phyloP scores from a whole-genome alignment of 192 early-diverging fungal species.

The Coemansia sp. region DNA sequence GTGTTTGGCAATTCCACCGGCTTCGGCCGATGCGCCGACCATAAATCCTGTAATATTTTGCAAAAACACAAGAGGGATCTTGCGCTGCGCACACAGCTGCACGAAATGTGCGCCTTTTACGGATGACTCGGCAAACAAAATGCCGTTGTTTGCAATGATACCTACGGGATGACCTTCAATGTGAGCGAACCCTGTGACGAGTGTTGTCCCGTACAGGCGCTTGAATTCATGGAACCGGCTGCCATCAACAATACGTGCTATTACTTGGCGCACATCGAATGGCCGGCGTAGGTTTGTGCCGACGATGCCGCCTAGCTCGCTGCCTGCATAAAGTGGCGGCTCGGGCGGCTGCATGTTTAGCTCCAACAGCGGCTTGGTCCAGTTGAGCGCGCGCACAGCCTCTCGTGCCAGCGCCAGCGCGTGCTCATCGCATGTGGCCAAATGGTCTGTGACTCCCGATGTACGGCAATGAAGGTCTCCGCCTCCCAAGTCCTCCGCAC shows the following conservation, averaged over 20 bases:
- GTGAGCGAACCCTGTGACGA: slow-evolving; percentile 90
- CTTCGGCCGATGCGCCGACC: slow-evolving; percentile 92
- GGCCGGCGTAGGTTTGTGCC: slow-evolving; percentile 86
- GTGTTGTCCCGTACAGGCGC: slow-evolving; percentile 81
- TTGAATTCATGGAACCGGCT: slow-evolving; percentile 92
- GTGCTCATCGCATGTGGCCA: slow-evolving; percentile 83
- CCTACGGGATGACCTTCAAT: slow-evolving; percentile 90
- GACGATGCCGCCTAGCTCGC: slow-evolving; percentile 92
- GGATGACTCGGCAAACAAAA: slow-evolving; percentile 90
- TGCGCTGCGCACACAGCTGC: slow-evolving; percentile 84
- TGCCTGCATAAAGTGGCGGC: slow-evolving; percentile 75
- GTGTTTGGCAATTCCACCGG: slow-evolving; percentile 96
- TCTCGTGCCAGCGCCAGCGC: slow-evolving; percentile 81
- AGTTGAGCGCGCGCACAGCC: slow-evolving; percentile 85
- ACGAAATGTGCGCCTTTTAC: slow-evolving; percentile 96
- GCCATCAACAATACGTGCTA: slow-evolving; percentile 93
- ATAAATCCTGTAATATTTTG: slow-evolving; percentile 98
- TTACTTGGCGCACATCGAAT: slow-evolving; percentile 89
- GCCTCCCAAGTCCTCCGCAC: slow-evolving; percentile 92
- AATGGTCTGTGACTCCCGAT: slow-evolving; percentile 95
- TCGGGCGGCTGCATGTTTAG: slow-evolving; percentile 58
- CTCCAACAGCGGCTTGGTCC: slow-evolving; percentile 58
- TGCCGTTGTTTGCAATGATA: slow-evolving; percentile 94
- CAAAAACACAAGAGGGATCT: slow-evolving; percentile 87
- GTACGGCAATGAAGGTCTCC: slow-evolving; percentile 91